These are phyloP conservation scores for Trypanosoma boissoni DNA, from an alignment of 208 protist species.

Conservation along the genomic window DNA sequence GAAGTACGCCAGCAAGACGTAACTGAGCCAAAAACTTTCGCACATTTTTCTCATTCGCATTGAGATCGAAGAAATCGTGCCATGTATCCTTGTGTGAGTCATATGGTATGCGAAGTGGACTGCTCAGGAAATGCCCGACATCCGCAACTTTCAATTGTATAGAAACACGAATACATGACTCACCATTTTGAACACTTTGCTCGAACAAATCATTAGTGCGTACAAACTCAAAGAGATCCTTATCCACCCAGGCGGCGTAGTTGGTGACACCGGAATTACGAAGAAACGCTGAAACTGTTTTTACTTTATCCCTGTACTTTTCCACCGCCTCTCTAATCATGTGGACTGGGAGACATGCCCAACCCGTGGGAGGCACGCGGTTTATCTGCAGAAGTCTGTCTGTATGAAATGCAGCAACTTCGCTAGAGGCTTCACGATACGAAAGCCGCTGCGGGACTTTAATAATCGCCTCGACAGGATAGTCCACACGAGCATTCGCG, in stretches of 20 bases:
- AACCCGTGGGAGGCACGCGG: constrained; percentile 36
- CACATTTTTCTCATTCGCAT: neutral
- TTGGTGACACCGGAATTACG: constrained; percentile 10
- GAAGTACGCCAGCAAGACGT: constrained; percentile 16
- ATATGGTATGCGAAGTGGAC: constrained; percentile 29
- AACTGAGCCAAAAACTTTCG: neutral
- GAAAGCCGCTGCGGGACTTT: constrained; percentile 40
- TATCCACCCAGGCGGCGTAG: constrained; percentile 33
- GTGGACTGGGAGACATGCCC: constrained; percentile 25
- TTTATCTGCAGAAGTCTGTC: constrained; percentile 30
- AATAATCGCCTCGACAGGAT: constrained; percentile 22
- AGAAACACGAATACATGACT: constrained; percentile 24
- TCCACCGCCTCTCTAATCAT: constrained; percentile 22
- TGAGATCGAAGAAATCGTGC: constrained; percentile 27
- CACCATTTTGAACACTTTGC: neutral
- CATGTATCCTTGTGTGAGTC: constrained; percentile 28
- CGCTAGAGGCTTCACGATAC: constrained; percentile 20
- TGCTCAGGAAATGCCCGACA: constrained; percentile 27
- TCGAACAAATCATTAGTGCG: neutral
- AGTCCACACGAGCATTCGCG: constrained; percentile 5
- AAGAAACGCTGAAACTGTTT: constrained; percentile 19
- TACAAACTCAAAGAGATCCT: constrained; percentile 31
- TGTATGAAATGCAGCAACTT: constrained; percentile 25
- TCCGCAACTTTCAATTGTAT: constrained; percentile 41
- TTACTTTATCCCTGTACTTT: constrained; percentile 18